A percentile compares a stretch with the other conserved stretches of the same genome.
These are phyloP conservation scores for Cucumis melo DNA, from an alignment of 306 rosid species.

Conservation along the genomic window DNA sequence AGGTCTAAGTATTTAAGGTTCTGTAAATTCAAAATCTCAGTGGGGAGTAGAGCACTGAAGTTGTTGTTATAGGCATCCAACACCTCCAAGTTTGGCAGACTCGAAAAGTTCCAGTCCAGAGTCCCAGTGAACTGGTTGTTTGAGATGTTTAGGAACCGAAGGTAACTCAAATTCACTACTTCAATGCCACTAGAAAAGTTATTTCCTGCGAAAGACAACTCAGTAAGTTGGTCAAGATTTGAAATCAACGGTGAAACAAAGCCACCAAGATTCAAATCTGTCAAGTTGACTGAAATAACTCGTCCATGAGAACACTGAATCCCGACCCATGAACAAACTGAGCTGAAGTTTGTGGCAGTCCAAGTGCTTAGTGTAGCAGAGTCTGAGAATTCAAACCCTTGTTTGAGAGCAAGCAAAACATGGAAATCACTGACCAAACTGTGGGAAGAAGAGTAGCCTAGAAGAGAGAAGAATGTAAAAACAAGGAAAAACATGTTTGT, in stretches of 20 bases:
- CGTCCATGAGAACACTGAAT: slow-evolving; percentile 45
- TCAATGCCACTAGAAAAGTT: slow-evolving; percentile 53
- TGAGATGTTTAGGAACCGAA: slow-evolving; percentile 62
- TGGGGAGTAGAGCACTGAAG: slow-evolving; percentile 58
- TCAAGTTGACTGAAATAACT: slow-evolving; percentile 47
- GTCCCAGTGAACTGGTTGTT: slow-evolving; percentile 50
- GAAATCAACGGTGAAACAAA: slow-evolving; percentile 49
- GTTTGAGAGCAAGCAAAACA: slow-evolving; percentile 36
- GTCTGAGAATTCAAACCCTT: slow-evolving; percentile 44
- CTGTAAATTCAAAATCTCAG: slow-evolving; percentile 27
- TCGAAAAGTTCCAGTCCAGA: slow-evolving; percentile 50
- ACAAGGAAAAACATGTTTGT: slow-evolving; percentile 36
- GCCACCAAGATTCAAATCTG: slow-evolving; percentile 45
- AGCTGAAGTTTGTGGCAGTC: slow-evolving; percentile 29
- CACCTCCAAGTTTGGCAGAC: slow-evolving; percentile 40
- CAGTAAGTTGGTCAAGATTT: slow-evolving; percentile 40
- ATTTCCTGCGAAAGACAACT: slow-evolving; percentile 65
- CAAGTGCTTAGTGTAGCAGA: slow-evolving; percentile 43
- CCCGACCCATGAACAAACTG: slow-evolving; percentile 68
- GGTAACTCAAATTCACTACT: slow-evolving; percentile 31
- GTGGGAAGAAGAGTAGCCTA: slow-evolving; percentile 34
- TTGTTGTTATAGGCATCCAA: slow-evolving; percentile 66
- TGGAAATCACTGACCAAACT: slow-evolving; percentile 54
- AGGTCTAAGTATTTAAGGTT: slow-evolving; percentile 60
- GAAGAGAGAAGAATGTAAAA: slow-evolving; percentile 39